phyloP scores from a whole-genome alignment of 2,329 filamentous ascomycete species.

The Colletotrichum cereale region DNA sequence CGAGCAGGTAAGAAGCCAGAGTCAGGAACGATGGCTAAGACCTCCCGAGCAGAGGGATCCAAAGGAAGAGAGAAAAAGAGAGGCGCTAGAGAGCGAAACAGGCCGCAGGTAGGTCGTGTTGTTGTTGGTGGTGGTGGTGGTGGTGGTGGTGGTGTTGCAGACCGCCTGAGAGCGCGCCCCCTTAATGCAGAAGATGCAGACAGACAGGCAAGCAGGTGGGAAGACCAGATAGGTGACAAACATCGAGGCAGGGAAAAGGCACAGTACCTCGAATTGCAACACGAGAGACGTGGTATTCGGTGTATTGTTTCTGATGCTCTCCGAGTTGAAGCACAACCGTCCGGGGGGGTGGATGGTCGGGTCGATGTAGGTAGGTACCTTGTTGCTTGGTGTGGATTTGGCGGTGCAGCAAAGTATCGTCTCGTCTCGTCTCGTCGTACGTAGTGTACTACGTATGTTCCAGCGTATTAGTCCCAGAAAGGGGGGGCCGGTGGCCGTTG shows the following conservation, averaged over 20 bases:
- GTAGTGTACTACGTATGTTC: neutral
- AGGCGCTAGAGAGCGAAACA: neutral
- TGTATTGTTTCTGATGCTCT: slow-evolving; percentile 9
- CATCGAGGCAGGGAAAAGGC: neutral
- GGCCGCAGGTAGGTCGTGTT: neutral
- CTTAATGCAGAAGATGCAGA: neutral
- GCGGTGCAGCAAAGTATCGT: slow-evolving; percentile 10
- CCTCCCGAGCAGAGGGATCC: neutral
- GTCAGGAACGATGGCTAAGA: neutral
- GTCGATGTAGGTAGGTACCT: slow-evolving; percentile 10
- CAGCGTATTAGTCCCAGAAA: slow-evolving; percentile 35
- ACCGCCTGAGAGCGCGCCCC: neutral
- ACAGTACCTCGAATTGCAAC: neutral
- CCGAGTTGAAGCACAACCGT: slow-evolving; percentile 15
- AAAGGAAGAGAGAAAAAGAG: slow-evolving; percentile 4
- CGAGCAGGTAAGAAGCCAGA: slow-evolving; percentile 13
- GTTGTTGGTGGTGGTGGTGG: neutral
- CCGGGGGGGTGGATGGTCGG: slow-evolving; percentile 5
- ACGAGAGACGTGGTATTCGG: neutral
- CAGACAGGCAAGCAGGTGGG: neutral
- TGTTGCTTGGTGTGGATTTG: neutral
- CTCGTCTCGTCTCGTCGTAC: slow-evolving; percentile 13
- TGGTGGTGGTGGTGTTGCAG: neutral
- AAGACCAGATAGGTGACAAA: neutral
- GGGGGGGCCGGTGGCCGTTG: slow-evolving; percentile 26